Percentiles rank a stretch among this genome's conserved stretches.
Conservation (phyloP, 768 basidiomycete genomes). For the Amanita molliuscula region DNA sequence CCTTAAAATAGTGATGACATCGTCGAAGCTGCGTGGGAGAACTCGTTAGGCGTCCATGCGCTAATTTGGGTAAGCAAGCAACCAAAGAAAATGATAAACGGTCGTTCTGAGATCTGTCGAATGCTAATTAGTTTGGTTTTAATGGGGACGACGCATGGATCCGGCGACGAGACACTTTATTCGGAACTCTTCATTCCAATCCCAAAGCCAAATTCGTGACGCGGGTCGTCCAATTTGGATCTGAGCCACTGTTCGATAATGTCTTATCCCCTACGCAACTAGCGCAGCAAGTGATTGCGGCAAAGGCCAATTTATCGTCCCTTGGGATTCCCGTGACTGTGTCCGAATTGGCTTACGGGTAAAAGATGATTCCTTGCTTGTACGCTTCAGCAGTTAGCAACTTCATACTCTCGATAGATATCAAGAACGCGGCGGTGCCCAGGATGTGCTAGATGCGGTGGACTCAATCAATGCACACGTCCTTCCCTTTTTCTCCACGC, state of each 20-base stretch:
- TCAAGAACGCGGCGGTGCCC: constrained; percentile 38
- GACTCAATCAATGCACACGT: constrained; percentile 49
- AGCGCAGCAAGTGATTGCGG: constrained; percentile 31
- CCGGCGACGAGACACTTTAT: constrained; percentile 31
- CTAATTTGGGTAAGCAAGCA: constrained; percentile 40
- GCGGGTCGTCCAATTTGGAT: constrained; percentile 46
- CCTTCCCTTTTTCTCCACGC: constrained; percentile 43
- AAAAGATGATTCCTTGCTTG: constrained; percentile 15
- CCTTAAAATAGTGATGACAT: constrained; percentile 31
- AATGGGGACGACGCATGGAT: constrained; percentile 31
- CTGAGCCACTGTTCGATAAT: constrained; percentile 43
- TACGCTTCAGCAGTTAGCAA: not conserved
- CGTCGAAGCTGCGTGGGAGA: constrained; percentile 48
- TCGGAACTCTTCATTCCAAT: constrained; percentile 33
- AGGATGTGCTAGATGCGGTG: constrained; percentile 39
- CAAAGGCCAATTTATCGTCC: constrained; percentile 31
- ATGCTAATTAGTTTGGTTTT: constrained; percentile 22
- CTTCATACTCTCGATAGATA: constrained; percentile 12
- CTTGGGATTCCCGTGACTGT: constrained; percentile 47
- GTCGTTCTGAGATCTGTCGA: not conserved
- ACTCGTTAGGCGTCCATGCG: constrained; percentile 44
- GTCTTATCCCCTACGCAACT: constrained; percentile 33
- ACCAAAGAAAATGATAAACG: no score
- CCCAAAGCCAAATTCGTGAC: constrained; percentile 44
- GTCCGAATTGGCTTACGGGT: constrained; percentile 38